Evolutionary conservation across 768 basidiomycete genomes (phyloP).

Genomic region (Mycena capillaripes): DNA sequence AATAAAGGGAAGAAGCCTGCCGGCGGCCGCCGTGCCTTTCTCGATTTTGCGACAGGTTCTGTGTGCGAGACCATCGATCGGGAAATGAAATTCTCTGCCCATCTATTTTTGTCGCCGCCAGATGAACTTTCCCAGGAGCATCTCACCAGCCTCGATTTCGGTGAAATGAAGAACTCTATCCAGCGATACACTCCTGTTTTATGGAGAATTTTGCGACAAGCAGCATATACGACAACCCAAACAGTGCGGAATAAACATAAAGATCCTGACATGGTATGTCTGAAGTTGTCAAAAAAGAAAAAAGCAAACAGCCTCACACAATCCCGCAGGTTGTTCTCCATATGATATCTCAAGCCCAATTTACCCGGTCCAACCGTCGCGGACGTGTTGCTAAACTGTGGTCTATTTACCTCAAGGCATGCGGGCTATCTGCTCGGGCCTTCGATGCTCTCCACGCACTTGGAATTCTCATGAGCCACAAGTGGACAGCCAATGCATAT

Average conservation of each 20-base stretch:
- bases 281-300: no score
- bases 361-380: slow-evolving; percentile 31
- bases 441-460: slow-evolving; percentile 38
- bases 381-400: slow-evolving; percentile 32
- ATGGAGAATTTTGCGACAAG: background rate
- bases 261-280: background rate
- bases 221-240: background rate
- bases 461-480: slow-evolving; percentile 36
- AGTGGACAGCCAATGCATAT: slow-evolving; percentile 12
- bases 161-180: background rate
- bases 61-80: no score
- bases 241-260: background rate
- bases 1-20: no score
- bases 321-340: slow-evolving; percentile 1
- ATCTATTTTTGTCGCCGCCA: background rate
- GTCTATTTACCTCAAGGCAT: slow-evolving; percentile 37
- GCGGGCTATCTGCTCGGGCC: slow-evolving; percentile 33
- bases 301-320: no score
- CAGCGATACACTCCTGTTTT: background rate
- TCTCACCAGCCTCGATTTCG: background rate
- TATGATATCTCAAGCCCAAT: slow-evolving; percentile 32
- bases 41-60: no score
- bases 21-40: no score
- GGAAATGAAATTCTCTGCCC: background rate
- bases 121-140: background rate